Conservation (phyloP, 163 green algal species). For the Chlamydomonas reinhardtii region DNA sequence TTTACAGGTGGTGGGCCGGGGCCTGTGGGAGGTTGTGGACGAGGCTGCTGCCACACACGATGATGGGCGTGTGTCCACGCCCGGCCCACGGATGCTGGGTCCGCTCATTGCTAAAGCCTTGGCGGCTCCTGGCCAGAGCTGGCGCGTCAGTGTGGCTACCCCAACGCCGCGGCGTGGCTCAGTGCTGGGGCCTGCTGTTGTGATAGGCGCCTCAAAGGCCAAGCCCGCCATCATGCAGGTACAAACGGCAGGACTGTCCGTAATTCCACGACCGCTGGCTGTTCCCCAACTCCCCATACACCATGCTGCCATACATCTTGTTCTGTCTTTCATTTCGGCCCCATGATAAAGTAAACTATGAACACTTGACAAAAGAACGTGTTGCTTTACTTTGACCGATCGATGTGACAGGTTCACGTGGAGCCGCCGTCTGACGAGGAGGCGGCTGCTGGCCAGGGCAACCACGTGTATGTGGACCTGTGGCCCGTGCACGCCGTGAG, state of each 20-base stretch:
- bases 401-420: not conserved
- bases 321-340: too few species aligned
- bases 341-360: too few species aligned
- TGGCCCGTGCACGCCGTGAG: not conserved
- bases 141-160: not conserved
- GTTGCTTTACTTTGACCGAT: too few species aligned
- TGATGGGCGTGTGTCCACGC: not conserved
- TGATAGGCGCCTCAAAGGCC: too few species aligned
- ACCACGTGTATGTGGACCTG: constrained; percentile 18
- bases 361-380: too few species aligned
- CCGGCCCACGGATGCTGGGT: not conserved
- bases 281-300: too few species aligned
- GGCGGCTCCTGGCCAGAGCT: not conserved
- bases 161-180: too few species aligned
- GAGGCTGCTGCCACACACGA: not conserved
- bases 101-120: not conserved
- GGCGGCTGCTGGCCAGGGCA: not conserved
- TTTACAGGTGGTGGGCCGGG: constrained; percentile 5
- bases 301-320: too few species aligned
- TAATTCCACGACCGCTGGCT: too few species aligned
- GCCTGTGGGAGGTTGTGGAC: constrained; percentile 25
- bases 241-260: too few species aligned
- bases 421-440: not conserved
- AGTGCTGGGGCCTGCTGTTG: too few species aligned
- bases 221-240: constrained; percentile 20